phyloP scores from a whole-genome alignment of 257 asterid genomes.

The Leonotis leonurus region DNA sequence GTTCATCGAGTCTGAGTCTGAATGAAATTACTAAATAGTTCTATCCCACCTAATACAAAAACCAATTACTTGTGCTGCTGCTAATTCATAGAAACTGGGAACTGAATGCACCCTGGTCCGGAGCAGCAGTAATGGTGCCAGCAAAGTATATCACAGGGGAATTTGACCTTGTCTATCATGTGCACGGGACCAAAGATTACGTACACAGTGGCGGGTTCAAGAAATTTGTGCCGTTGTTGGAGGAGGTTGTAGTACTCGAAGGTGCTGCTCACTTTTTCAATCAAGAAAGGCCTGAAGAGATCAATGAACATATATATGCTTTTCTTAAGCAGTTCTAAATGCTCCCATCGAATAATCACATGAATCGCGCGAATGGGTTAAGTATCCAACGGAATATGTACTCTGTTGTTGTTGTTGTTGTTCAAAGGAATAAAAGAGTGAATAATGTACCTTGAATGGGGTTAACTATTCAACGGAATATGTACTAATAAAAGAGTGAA shows the following conservation, averaged over 20 bases:
- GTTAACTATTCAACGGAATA: too few relatives aligned
- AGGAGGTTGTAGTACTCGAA: constrained; percentile 48
- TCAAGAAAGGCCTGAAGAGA: constrained; percentile 59
- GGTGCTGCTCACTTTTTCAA: constrained; percentile 66
- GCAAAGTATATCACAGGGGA: constrained; percentile 59
- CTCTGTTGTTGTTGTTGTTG: too few relatives aligned
- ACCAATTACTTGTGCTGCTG: neutral
- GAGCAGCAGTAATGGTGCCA: constrained; percentile 54
- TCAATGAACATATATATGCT: constrained; percentile 43
- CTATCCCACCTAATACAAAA: too few relatives aligned
- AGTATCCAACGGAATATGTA: too few relatives aligned
- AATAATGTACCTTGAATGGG: too few relatives aligned
- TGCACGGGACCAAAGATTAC: constrained; percentile 41
- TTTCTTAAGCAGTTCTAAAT: constrained; percentile 46
- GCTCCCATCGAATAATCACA: neutral
- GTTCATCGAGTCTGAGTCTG: too few relatives aligned
- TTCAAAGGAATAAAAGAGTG: too few relatives aligned
- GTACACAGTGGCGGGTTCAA: constrained; percentile 54
- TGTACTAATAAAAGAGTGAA: too few relatives aligned
- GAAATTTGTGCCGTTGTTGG: constrained; percentile 42
- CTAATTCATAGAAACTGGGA: constrained; percentile 51
- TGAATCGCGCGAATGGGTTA: too few relatives aligned
- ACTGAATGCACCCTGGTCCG: constrained; percentile 55
- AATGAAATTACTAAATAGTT: neutral
- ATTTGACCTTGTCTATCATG: constrained; percentile 43